Conservation (phyloP, 805 yeast species). For the Candida boleticola region DNA sequence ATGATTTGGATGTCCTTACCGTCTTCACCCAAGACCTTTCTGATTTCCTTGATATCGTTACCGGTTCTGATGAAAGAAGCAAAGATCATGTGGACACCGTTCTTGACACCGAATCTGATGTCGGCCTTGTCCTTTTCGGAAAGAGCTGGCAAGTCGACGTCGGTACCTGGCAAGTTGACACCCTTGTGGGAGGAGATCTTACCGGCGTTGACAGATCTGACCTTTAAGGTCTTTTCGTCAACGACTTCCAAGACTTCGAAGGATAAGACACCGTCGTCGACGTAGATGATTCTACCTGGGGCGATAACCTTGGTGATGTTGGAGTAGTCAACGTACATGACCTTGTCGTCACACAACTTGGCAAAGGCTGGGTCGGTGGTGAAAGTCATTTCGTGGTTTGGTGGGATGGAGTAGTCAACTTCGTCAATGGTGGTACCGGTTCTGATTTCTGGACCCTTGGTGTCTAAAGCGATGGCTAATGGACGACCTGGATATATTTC, state of each 20-base stretch:
- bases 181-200: constrained; percentile 97
- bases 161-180: constrained; percentile 98
- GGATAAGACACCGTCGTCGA: constrained; percentile 97
- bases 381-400: constrained; percentile 89
- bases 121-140: constrained; percentile 95
- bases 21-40: constrained; percentile 93
- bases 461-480: constrained; percentile 95
- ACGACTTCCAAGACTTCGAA: constrained; percentile 85
- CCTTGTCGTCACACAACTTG: constrained; percentile 66
- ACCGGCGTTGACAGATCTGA: constrained; percentile 89
- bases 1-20: constrained; percentile 96
- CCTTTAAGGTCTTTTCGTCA: constrained; percentile 80
- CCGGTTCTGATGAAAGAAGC: constrained; percentile 98
- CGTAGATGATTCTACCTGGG: constrained; percentile 85
- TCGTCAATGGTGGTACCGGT: constrained; percentile 89
- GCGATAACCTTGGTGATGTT: constrained; percentile 94
- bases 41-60: constrained; percentile 83
- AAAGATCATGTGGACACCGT: constrained; percentile 96
- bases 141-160: constrained; percentile 96
- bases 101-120: constrained; percentile 92
- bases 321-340: constrained; percentile 91
- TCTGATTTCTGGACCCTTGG: constrained; percentile 99
- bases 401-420: constrained; percentile 75
- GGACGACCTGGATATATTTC: constrained; percentile 92
- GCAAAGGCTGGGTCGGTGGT: constrained; percentile 84